Base-by-base conservation (phyloP, 306 rosid species). In the Neltuma alba region DNA sequence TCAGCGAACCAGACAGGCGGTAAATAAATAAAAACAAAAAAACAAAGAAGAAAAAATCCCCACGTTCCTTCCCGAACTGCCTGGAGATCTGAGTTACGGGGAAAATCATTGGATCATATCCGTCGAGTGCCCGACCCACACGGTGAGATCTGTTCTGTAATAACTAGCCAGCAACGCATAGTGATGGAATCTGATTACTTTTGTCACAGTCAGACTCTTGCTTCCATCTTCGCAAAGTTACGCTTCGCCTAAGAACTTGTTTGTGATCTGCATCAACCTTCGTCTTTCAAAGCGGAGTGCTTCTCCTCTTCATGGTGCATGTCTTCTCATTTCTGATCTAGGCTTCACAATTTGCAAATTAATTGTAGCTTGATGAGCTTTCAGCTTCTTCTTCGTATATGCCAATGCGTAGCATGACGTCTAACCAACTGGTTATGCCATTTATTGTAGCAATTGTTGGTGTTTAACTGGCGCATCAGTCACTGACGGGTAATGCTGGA, bases 201-300 rank as follows among this genome's bases (percentile, higher is more conserved):
- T 57, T 33, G 14, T 57, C 33, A 3, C 15, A 25, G 33, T 25
- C 12, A 3, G 30, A 54, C 30, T 54, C 25, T 50, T 50, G 13
- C 33, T 25, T 57, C 63, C 5, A 3, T 8, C 63, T n/a, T 25
- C 16, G 15, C 9, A 21, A 55, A 23, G 16, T 15, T 20, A 16
- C 1, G 33, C 20, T 28, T n/a, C 37, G 36, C 65, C 3, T 36
- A 3, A 3, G 23, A 36, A 20, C 50, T 66, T 38, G 31, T 66
- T 21, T 66, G 71, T 40, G 31, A 65, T 65, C 47, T 65, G 71
- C 33, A 9, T 38, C 50, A 38, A 25, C 70, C 70, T 64, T 64
- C 27, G 4, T 34, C 44, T 64, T 34, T 64, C 27, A 3, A 34
- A 16, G 25, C 70, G 14, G 8, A 34, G 25, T 64, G 25, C 44